Conservation (phyloP, 306 rosid species). For the Vigna nakashimae region DNA sequence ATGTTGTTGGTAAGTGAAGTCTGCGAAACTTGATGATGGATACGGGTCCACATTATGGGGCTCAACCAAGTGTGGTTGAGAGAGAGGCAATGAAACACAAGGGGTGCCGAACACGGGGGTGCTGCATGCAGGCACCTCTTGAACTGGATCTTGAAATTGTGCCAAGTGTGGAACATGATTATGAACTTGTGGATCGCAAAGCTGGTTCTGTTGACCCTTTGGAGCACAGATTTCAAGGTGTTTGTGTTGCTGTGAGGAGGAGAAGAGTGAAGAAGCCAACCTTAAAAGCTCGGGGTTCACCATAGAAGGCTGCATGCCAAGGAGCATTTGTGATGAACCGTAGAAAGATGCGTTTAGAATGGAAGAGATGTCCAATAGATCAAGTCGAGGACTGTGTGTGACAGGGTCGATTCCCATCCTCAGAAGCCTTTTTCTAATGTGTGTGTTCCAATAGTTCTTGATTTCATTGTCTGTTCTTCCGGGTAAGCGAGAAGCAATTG, state of each 20-base stretch:
- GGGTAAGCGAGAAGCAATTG: slow-evolving; percentile 86
- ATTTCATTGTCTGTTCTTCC: slow-evolving; percentile 98
- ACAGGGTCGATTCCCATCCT: slow-evolving; percentile 98
- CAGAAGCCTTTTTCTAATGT: slow-evolving; percentile 87
- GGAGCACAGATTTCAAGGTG: slow-evolving; percentile 33
- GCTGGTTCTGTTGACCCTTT: slow-evolving; percentile 45
- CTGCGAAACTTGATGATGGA: slow-evolving; percentile 47
- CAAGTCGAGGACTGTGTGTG: slow-evolving; percentile 84
- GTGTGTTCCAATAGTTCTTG: slow-evolving; percentile 96
- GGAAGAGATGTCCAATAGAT: slow-evolving; percentile 77
- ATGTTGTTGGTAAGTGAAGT: slow-evolving; percentile 50
- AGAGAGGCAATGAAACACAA: slow-evolving; percentile 45
- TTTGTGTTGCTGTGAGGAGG: slow-evolving; percentile 52
- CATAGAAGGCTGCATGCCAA: slow-evolving; percentile 58
- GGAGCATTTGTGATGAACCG: slow-evolving; percentile 58
- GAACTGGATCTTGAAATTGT: slow-evolving; percentile 50
- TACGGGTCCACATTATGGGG: slow-evolving; percentile 49
- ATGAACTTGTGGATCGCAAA: slow-evolving; percentile 47
- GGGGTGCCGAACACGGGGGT: slow-evolving; percentile 16
- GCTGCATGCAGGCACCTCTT: slow-evolving; percentile 24
- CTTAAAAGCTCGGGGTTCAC: slow-evolving; percentile 72
- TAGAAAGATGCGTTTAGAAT: slow-evolving; percentile 64
- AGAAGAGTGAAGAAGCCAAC: slow-evolving; percentile 73
- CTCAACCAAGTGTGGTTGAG: slow-evolving; percentile 45
- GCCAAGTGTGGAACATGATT: slow-evolving; percentile 38